Conservation (phyloP, 768 basidiomycete species). For the Trametes sanguinea region DNA sequence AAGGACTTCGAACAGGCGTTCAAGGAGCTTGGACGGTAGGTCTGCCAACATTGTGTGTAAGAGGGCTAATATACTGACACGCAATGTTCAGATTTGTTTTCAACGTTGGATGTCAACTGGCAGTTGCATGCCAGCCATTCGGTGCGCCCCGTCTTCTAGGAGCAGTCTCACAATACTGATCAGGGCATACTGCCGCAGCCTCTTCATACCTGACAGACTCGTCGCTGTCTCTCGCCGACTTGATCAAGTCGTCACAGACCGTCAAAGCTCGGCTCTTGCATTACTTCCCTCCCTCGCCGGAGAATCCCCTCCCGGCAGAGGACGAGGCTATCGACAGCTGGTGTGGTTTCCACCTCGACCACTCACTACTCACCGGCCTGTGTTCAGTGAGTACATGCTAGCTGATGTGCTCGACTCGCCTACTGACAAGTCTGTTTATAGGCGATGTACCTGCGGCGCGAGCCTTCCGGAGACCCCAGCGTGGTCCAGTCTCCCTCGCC, state of each 20-base stretch:
- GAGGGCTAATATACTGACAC: not conserved
- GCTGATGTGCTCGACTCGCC: not conserved
- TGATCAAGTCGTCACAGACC: constrained; percentile 78
- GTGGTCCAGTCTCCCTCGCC: constrained; percentile 69
- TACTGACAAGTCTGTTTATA: constrained; percentile 27
- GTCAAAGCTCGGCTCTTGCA: constrained; percentile 94
- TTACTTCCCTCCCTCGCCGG: constrained; percentile 79
- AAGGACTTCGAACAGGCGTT: constrained; percentile 86
- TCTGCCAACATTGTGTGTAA: not conserved
- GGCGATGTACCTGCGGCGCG: constrained; percentile 82
- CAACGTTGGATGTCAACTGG: constrained; percentile 77
- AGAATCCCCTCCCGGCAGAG: constrained; percentile 39
- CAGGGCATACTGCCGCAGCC: constrained; percentile 43
- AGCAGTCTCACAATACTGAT: not conserved
- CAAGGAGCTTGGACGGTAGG: constrained; percentile 76
- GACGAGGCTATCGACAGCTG: constrained; percentile 81
- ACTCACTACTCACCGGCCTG: constrained; percentile 87
- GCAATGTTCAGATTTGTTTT: constrained; percentile 64
- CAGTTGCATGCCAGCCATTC: constrained; percentile 88
- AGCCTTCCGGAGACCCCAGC: constrained; percentile 40
- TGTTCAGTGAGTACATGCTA: constrained; percentile 63
- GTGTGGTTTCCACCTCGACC: constrained; percentile 96
- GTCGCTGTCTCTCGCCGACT: constrained; percentile 63
- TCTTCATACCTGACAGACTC: constrained; percentile 65
- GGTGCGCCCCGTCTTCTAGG: constrained; percentile 45